Evolutionary conservation across 2,329 filamentous ascomycete genomes (phyloP).

Genomic region (Leptographium galeiforme): DNA sequence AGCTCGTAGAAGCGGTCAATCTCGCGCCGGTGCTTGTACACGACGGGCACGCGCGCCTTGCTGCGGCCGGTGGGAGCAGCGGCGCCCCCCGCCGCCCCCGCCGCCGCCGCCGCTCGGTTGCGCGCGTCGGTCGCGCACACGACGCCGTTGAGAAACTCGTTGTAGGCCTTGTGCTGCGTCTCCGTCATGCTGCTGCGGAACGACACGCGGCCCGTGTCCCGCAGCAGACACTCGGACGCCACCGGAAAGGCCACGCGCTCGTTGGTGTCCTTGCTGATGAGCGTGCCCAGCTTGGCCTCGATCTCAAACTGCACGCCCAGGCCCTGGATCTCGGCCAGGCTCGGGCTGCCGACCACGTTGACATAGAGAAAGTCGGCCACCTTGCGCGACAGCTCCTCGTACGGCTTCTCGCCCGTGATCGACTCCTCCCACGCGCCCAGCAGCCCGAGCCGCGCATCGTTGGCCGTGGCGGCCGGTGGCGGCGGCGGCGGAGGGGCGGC

Average conservation of each 20-base stretch:
- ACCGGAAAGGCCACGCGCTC: slow-evolving; percentile 56
- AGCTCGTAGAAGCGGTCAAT: slow-evolving; percentile 80
- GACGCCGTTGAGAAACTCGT: slow-evolving; percentile 66
- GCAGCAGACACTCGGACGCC: slow-evolving; percentile 56
- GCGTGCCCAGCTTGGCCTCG: slow-evolving; percentile 80
- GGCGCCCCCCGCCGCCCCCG: too few species aligned
- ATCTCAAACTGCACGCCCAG: slow-evolving; percentile 72
- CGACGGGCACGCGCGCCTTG: slow-evolving; percentile 46
- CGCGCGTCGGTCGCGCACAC: slow-evolving; percentile 45
- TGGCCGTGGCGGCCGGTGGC: slow-evolving; percentile 1
- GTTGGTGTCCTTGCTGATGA: slow-evolving; percentile 61
- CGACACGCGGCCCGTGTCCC: slow-evolving; percentile 36
- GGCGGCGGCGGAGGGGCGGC: too few species aligned
- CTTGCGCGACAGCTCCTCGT: slow-evolving; percentile 59
- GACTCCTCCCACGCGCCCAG: slow-evolving; percentile 51
- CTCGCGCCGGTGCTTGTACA: slow-evolving; percentile 73
- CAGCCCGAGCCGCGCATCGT: slow-evolving; percentile 12
- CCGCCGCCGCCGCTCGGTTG: too few species aligned
- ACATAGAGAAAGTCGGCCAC: slow-evolving; percentile 74
- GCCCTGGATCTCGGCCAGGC: slow-evolving; percentile 48
- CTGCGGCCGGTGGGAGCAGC: slow-evolving; percentile 25
- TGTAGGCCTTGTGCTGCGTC: slow-evolving; percentile 71
- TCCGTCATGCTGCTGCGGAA: slow-evolving; percentile 89
- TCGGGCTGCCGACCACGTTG: slow-evolving; percentile 54
- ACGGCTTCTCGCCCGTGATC: slow-evolving; percentile 56